A percentile compares a stretch with the other conserved stretches of the same genome.
These are phyloP conservation scores for Penicillium fimorum DNA, from an alignment of 495 filamentous ascomycete genomes.

Conservation along the genomic window DNA sequence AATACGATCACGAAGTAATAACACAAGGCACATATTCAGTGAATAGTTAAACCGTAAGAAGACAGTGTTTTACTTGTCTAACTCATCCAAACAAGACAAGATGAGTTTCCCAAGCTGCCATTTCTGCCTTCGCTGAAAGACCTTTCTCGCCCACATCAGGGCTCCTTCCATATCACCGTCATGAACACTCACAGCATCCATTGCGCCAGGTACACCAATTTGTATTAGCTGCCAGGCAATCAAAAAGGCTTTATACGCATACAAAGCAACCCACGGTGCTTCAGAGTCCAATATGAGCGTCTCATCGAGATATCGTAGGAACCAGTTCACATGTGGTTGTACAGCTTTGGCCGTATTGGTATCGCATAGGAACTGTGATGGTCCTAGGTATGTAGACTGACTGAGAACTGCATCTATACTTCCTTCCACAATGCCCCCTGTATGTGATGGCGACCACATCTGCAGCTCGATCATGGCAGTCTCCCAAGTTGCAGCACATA, in stretches of 20 bases:
- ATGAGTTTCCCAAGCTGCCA: constrained; percentile 34
- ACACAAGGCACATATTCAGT: background rate
- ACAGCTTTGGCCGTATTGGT: constrained; percentile 24
- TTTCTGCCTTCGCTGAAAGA: constrained; percentile 26
- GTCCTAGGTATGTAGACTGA: constrained; percentile 28
- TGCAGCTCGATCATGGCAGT: constrained; percentile 40
- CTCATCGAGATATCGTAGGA: constrained; percentile 35
- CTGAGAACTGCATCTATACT: constrained; percentile 32
- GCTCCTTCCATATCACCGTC: constrained; percentile 34
- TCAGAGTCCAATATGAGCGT: constrained; percentile 17
- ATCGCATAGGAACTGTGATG: constrained; percentile 29
- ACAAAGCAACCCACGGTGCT: constrained; percentile 37
- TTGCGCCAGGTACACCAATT: constrained; percentile 27
- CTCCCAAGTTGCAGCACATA: constrained; percentile 36
- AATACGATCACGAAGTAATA: background rate
- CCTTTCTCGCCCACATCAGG: constrained; percentile 31
- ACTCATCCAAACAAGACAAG: constrained; percentile 27
- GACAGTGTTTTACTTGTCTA: constrained; percentile 10
- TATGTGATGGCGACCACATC: constrained; percentile 39
- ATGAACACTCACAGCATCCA: constrained; percentile 26
- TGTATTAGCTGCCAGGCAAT: constrained; percentile 38
- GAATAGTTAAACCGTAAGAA: background rate
- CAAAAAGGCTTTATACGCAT: constrained; percentile 40
- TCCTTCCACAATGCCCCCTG: constrained; percentile 31
- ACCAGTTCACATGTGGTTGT: constrained; percentile 38